Evolutionary conservation across 163 green algal species (phyloP), one percentile per base, ranked within the genome.

Genomic region (Prototheca wickerhamii): DNA sequence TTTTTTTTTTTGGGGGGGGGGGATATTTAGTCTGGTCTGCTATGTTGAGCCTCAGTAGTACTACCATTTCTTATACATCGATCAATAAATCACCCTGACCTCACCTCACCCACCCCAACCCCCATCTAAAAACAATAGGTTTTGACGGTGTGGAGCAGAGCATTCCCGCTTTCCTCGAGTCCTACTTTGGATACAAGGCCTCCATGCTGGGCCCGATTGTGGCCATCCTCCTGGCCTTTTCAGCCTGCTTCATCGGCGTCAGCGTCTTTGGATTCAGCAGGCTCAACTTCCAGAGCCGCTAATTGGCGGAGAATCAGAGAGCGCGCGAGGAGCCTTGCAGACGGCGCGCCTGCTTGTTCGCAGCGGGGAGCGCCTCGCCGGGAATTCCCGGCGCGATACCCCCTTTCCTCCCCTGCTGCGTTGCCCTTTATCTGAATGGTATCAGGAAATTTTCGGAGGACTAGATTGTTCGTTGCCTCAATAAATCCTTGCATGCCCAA

Each of bases 191-290:
- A n/a, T 77, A 63, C 70, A 53, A 67, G 35, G 37, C 42, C 34
- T 53, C n/a, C 56, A 69, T 69, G 44, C 71, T 70, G 46, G 70
- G 70, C 6, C 61, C 61, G 18, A 52, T 73, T 15, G 49, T 72
- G 3, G 65, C 61, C 61, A 78, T 74, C 51, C 43, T 74, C 15
- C 21, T 68, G 26, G 66, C 23, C 29, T 74, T 68, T 58, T 71
- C 60, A 18, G 56, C 74, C 10, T 68, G 71, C 58, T 73, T 78
- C 61, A 57, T 43, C 37, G 61, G 40, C n/a, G 21, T 73, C 42
- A 60, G 55, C 40, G 64, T 77, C 31, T 28, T 68, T 3, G 31
- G 23, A 1, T 37, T 73, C 26, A 58, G 40, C 46, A 52, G 30
- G 28, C 35, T 76, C 31, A 76, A 76, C 43, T 76, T 61, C 60